Base-by-base conservation (phyloP, 352 stramenopile genomes). In the Pythium grandisporangium region DNA sequence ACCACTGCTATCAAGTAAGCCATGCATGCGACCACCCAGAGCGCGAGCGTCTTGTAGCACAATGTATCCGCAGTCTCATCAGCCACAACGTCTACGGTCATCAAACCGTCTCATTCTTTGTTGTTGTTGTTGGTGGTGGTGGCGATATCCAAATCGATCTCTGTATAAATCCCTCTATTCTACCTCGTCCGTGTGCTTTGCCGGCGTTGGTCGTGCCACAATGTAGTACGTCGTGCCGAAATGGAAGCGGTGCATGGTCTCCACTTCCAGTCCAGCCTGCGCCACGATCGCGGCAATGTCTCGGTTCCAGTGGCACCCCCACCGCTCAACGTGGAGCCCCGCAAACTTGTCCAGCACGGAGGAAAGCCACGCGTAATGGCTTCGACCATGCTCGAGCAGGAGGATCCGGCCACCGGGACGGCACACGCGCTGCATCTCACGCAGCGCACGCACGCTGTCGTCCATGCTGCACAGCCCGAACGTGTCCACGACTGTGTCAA, bases 401-500 rank as follows among this genome's bases (percentile, higher is more conserved):
- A 98, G 54, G 41, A 99, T 95, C 52, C 86, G 72, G 45, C 65
- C 75, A 16, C 63, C 53, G 8, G 51, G 48, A 61, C 90, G 95
- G 63, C 87, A 97, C 17, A 98, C 92, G 36, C 95, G 70, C 53
- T 90, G 72, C 73, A 98, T 96, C 67, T 98, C 93, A 34, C 65
- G 53, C 24, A 99, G 63, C 26, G 93, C 75, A 5, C 42, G 53
- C n/a, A 95, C 70, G 20, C 89, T 82, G 67, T 98, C 91, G 58
- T 98, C 82, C 67, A 97, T 96, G 39, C 77, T 96, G 58, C 95
- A 98, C 3, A 99, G 67, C 2, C 94, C 93, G 61, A 98, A 98
- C 2, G 94, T 98, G 61, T 98, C 93, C 16, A 98, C 88, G 25
- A 98, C 88, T 3, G 92, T 96, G 62, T 98, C 93, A 63, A 98